Evolutionary conservation across 495 filamentous ascomycete genomes (phyloP), one percentile per base, ranked within the genome.

Genomic region (Penicillium waksmanii): DNA sequence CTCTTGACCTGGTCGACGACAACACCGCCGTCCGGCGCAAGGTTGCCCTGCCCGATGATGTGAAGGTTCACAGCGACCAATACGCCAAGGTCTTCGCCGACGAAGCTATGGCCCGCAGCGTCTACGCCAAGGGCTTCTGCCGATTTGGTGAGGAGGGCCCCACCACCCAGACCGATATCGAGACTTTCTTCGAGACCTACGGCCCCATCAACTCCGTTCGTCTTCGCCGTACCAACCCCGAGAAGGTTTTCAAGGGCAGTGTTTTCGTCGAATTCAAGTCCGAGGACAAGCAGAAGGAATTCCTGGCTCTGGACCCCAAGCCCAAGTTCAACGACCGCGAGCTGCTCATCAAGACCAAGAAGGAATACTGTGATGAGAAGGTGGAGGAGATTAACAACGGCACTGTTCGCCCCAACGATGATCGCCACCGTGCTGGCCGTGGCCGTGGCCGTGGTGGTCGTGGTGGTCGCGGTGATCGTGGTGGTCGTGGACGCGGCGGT

Each of bases 251-350:
- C 84, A 98, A 98, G 81, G 91, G 91, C 42, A 96, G 92, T 52
- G 87, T 97, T 25, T 98, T 96, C 66, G 92, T 97, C 52, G 93
- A 97, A 74, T 98, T 97, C 70, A 79, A 78, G 34, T 81, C 82
- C 52, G 87, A 89, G 58, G 90, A 94, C 50, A 82, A 85, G 23
- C 86, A 89, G 64, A 79, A 92, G 67, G 82, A 82, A 15, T 98
- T 98, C 75, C 77, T 96, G 43, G 85, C 78, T 2, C 75, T 93
- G 8, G 87, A 93, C 40, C 84, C 89, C n/a, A 88, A 90, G 71
- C 94, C 94, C 51, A 84, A 85, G 62, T 97, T 86, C 85, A 85
- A 92, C 61, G 91, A 80, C 40, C 72, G 87, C 51, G 82, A 87
- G 13, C 79, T 98, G 10, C 55, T 82, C 57, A 87, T 96, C 77